phyloP scores from a whole-genome alignment of 2,329 filamentous ascomycete genomes.

The Sporothrix protearum region DNA sequence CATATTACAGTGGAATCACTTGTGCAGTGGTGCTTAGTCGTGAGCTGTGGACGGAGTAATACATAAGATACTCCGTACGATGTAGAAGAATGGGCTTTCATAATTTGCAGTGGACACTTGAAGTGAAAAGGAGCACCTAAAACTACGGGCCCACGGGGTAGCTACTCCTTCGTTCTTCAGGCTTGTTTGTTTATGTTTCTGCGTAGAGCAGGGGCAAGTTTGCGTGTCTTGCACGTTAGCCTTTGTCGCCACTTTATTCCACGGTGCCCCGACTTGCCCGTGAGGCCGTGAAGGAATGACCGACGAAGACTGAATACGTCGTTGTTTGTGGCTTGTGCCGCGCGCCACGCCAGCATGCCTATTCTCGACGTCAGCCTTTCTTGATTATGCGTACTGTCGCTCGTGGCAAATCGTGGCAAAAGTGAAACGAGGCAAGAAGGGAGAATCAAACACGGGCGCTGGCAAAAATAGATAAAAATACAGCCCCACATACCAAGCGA shows the following conservation, averaged over 20 bases:
- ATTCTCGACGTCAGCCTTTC: not conserved
- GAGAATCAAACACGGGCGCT: not conserved
- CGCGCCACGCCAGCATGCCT: not conserved
- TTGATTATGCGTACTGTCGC: not conserved
- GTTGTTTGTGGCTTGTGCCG: not conserved
- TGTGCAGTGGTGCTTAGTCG: not conserved
- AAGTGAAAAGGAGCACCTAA: not conserved
- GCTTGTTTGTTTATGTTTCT: slow-evolving; percentile 8
- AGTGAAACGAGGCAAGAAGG: slow-evolving; percentile 5
- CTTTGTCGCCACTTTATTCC: not conserved
- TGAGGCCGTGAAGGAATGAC: not conserved
- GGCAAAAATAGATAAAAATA: not conserved
- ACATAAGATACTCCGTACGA: too few relatives aligned
- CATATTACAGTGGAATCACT: not conserved
- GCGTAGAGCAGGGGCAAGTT: not conserved
- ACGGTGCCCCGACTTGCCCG: not conserved
- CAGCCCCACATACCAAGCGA: slow-evolving; percentile 15
- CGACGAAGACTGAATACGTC: too few relatives aligned
- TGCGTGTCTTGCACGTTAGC: not conserved
- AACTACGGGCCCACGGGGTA: not conserved
- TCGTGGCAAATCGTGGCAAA: not conserved
- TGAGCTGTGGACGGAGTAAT: too few relatives aligned
- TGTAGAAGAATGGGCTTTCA: not conserved
- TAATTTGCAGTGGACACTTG: not conserved
- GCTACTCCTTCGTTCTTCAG: not conserved